Evolutionary conservation across 2,329 filamentous ascomycete species (phyloP), one percentile per base, ranked within the genome.

Genomic region (Dothideomycetidae sp.): DNA sequence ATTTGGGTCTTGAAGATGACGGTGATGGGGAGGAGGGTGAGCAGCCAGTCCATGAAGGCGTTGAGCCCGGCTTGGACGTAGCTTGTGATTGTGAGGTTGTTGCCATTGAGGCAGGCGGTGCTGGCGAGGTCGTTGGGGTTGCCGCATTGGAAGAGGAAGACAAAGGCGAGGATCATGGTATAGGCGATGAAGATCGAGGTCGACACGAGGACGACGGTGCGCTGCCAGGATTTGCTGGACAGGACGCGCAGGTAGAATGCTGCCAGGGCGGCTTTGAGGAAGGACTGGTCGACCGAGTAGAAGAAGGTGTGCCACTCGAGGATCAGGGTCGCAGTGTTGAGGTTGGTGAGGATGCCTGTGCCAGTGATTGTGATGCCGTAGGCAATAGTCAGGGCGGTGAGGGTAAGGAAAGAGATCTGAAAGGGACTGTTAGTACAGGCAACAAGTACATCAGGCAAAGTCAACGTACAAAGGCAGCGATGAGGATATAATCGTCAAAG

Each of bases 401-500:
- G 36, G 7, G 21, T 18, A 14, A 14, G 13, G 26, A 38, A 32
- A 17, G 13, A 18, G 28, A 38, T 21, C 36, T 38, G 16, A 14
- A 26, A 10, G 10, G 31, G 10, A 13, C 31, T 10, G 17, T 40
- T 37, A 41, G 29, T 3, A 42, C 12, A 23, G 42, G 17, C 21
- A 41, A 39, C 5, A 5, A n/a, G 21, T 26, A 26, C 21, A n/a
- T 26, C 21, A 37, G 16, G 10, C 32, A 13, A 10, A 13, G 7
- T 9, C 12, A 29, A 43, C 52, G 35, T 48, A 63, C 60, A 18
- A 51, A 49, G 5, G 62, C 55, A 10, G 61, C 33, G 3, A 63
- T 42, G 46, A 64, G 59, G 3, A 54, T 50, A 10, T 46, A 50
- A 45, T 66, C 63, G 36, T 66, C 63, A 55, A 57, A 61, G 2